phyloP scores from a whole-genome alignment of 257 asterid species.

The Solanum tarapatanum region DNA sequence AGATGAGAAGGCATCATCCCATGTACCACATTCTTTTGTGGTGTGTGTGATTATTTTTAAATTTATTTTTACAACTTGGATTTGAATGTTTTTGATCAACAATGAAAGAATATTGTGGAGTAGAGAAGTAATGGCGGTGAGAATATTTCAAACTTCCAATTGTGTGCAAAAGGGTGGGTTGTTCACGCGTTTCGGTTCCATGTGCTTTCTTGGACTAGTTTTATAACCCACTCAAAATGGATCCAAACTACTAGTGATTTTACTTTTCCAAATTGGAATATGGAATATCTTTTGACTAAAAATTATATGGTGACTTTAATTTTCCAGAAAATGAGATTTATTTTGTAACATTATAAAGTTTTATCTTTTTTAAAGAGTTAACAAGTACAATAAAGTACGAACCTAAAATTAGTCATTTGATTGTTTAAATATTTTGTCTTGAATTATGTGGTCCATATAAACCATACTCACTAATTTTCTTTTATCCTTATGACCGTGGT shows the following conservation, averaged over 20 bases:
- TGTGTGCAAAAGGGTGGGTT: neutral
- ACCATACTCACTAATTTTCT: neutral
- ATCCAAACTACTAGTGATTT: neutral
- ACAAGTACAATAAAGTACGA: neutral
- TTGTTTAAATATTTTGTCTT: neutral
- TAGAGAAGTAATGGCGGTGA: neutral
- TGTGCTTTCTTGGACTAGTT: neutral
- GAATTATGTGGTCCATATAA: neutral
- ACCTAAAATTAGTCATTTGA: neutral
- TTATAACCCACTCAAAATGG: neutral
- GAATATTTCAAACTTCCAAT: neutral
- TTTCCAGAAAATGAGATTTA: neutral
- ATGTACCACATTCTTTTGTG: neutral
- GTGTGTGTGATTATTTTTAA: accelerated
- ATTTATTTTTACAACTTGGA: neutral
- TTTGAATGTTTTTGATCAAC: neutral
- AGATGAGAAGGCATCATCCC: accelerated
- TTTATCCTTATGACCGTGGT: accelerated
- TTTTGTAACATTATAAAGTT: neutral
- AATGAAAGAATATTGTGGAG: neutral
- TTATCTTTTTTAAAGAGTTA: neutral
- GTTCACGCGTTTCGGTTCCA: neutral
- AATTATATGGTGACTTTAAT: neutral
- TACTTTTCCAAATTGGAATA: neutral
- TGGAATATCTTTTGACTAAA: neutral